Evolutionary conservation across 2,329 filamentous ascomycete species (phyloP).

Genomic region (Xylariaceae sp.): DNA sequence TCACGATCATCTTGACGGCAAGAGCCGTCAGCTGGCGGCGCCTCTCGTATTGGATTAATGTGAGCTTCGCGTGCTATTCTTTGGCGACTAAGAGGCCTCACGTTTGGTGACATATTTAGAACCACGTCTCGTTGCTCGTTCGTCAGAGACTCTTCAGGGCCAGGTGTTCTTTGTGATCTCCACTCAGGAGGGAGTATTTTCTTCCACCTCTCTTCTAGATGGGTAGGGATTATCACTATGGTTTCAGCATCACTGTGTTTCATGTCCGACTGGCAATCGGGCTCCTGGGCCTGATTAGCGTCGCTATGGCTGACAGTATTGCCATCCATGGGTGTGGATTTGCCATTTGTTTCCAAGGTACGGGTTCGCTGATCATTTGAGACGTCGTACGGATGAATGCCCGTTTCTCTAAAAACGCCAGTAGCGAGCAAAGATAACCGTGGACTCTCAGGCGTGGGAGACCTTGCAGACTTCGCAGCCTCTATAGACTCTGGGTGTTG

Average conservation of each 20-base stretch:
- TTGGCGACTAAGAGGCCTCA: not conserved
- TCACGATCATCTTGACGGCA: not conserved
- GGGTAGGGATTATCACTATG: not conserved
- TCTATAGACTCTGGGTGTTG: constrained; percentile 3
- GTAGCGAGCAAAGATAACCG: constrained; percentile 22
- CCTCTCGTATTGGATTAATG: not conserved
- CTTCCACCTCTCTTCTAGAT: constrained; percentile 17
- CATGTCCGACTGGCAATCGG: not conserved
- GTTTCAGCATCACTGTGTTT: not conserved
- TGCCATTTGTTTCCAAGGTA: not conserved
- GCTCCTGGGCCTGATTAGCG: not conserved
- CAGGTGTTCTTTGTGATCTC: constrained; percentile 1
- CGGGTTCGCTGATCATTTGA: not conserved
- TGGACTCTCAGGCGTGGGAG: constrained; percentile 21
- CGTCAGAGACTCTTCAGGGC: not conserved
- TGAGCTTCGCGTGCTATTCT: constrained; percentile 2
- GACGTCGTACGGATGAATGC: constrained; percentile 19
- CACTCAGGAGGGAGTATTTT: constrained; percentile 19
- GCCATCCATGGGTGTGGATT: not conserved
- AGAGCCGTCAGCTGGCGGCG: not conserved
- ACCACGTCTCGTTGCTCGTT: not conserved
- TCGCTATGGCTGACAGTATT: not conserved
- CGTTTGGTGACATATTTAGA: not conserved
- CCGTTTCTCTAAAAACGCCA: constrained; percentile 23
- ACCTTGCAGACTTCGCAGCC: constrained; percentile 12